Evolutionary conservation across 2,329 filamentous ascomycete species (phyloP), one percentile per base, ranked within the genome.

Genomic region (Metarhizium humberi): DNA sequence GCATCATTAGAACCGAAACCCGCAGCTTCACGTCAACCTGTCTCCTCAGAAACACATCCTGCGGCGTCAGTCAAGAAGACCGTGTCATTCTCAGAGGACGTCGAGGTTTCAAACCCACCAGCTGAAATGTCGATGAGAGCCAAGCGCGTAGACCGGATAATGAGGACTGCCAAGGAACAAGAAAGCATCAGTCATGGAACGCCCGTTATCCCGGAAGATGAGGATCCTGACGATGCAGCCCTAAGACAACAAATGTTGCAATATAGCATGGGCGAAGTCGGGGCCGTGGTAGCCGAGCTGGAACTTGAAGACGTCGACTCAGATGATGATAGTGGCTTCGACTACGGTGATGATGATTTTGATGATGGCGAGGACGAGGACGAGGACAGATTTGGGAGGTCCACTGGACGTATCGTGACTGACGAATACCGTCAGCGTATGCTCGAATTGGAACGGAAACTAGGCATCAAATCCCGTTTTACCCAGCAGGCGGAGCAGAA

Each of bases 221-320:
- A 99, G 63, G 82, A 86, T 0, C 76, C 81, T 13, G 91, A 95
- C 60, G 92, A 96, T 59, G 88, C 90, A 4, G 80, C 80, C 36
- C 71, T 96, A 29, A 85, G 94, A 6, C 82, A 86, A 56, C 86
- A 96, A 65, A 97, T 99, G 92, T 78, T 97, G 7, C 80, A 88
- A 59, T 99, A 97, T 66, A 86, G 89, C 58, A 78, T 96, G 70
- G 86, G 87, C 48, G 92, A 97, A 69, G 86, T 99, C 56, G 90
- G 91, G 4, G 84, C 90, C 42, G 88, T 99, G 3, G 94, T 99
- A 16, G 94, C 94, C 16, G 91, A 97, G 71, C 80, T 99, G 49
- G 83, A 95, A 56, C 71, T 97, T 2, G 90, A 95, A 59, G 86
- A 92, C 57, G 81, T 77, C 29, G 75, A 77, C 13, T 77, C 75